Conservation (phyloP, 805 yeast species). For the Grigorovia jiainica region DNA sequence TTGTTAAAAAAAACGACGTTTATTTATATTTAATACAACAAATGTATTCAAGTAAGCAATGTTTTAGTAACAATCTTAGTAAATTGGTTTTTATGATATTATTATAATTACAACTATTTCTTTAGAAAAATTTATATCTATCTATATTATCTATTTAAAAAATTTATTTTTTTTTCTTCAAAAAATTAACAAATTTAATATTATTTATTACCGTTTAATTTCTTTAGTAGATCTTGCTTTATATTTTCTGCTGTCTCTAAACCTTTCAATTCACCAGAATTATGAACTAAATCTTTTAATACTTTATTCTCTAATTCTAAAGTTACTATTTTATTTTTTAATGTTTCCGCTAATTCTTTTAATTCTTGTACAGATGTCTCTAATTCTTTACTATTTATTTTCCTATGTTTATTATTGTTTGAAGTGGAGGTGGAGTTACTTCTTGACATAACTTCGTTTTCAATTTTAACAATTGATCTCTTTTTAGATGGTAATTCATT, state of each 20-base stretch:
- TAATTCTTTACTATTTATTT: constrained; percentile 84
- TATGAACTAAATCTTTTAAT: constrained; percentile 59
- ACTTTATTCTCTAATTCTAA: constrained; percentile 89
- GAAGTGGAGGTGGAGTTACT: neutral
- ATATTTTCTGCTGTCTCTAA: constrained; percentile 34
- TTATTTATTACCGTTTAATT: neutral
- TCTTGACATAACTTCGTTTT: neutral
- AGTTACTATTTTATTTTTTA: constrained; percentile 70
- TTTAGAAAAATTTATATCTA: too few species aligned
- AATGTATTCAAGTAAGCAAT: too few species aligned
- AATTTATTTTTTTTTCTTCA: too few species aligned
- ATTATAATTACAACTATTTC: too few species aligned
- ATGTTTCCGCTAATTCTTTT: constrained; percentile 50
- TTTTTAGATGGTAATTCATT: neutral
- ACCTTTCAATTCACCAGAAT: constrained; percentile 31
- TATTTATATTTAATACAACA: too few species aligned
- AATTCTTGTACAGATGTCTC: constrained; percentile 67
- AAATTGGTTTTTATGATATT: too few species aligned
- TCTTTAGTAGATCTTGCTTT: neutral
- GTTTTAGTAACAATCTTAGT: too few species aligned
- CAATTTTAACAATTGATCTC: neutral
- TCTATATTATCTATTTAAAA: too few species aligned
- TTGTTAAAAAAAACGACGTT: too few species aligned
- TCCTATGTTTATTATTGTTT: constrained; percentile 42
- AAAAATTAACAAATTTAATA: too few species aligned